Percentiles rank a stretch among this genome's conserved stretches.
Evolutionary conservation across 768 basidiomycete species (phyloP).

Genomic region (Thelephora aurantiotincta): DNA sequence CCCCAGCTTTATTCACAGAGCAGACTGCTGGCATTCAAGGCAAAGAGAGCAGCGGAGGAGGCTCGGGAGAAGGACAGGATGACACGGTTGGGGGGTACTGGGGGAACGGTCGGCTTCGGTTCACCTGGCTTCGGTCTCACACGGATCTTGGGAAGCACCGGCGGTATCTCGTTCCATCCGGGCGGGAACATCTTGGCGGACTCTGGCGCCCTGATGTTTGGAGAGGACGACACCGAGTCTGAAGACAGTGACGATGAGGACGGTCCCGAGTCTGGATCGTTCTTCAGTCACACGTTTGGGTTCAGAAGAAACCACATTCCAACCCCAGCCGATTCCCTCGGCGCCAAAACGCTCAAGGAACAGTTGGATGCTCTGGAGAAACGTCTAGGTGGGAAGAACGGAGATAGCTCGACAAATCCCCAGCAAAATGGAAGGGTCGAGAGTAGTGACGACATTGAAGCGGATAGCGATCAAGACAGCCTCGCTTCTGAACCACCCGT

Average conservation of each 20-base stretch:
- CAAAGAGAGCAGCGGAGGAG: slow-evolving; percentile 43
- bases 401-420: slow-evolving; percentile 10
- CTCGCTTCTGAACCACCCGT: slow-evolving; percentile 6
- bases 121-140: slow-evolving; percentile 32
- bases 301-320: slow-evolving; percentile 17
- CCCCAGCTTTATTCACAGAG: slow-evolving; percentile 66
- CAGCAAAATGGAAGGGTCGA: slow-evolving; percentile 17
- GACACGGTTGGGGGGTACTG: slow-evolving; percentile 7
- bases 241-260: slow-evolving; percentile 49
- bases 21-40: slow-evolving; percentile 48
- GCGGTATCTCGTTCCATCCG: slow-evolving; percentile 55
- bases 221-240: slow-evolving; percentile 42
- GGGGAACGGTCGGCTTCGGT: slow-evolving; percentile 17
- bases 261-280: slow-evolving; percentile 20
- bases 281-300: slow-evolving; percentile 35
- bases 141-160: slow-evolving; percentile 37
- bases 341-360: slow-evolving; percentile 43
- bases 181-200: slow-evolving; percentile 37
- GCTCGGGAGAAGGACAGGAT: slow-evolving; percentile 21
- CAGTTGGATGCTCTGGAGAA: slow-evolving; percentile 45
- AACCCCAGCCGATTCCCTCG: slow-evolving; percentile 23
- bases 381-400: slow-evolving; percentile 13
- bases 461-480: slow-evolving; percentile 10
- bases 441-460: slow-evolving; percentile 18
- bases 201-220: slow-evolving; percentile 45